These are phyloP conservation scores for Zizania latifolia DNA, from an alignment of 176 grass and related monocot genomes.

Conservation along the genomic window DNA sequence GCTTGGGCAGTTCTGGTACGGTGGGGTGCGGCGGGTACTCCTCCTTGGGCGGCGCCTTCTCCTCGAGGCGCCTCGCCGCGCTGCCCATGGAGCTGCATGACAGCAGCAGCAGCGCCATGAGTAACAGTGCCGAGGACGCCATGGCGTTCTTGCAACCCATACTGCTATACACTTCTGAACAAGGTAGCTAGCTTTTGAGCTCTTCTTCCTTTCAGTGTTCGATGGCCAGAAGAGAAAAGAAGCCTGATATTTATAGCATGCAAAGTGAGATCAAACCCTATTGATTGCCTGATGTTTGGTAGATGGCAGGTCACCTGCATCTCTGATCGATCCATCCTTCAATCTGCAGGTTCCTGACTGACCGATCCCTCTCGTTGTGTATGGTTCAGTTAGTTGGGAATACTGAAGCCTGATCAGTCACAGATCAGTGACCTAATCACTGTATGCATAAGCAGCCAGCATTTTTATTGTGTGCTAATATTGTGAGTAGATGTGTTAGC, in stretches of 20 bases:
- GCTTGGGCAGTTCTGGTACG: not conserved
- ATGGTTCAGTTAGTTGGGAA: not conserved
- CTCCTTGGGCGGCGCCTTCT: slow-evolving; percentile 16
- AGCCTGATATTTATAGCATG: not conserved
- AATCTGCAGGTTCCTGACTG: not conserved
- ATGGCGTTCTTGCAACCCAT: slow-evolving; percentile 19
- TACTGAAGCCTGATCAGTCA: not conserved
- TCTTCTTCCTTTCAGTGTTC: not conserved
- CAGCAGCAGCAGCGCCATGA: slow-evolving; percentile 28
- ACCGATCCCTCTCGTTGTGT: not conserved
- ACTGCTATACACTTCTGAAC: not conserved
- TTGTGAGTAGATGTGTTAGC: not conserved
- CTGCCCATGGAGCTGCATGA: slow-evolving; percentile 20
- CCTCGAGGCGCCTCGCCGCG: slow-evolving; percentile 10
- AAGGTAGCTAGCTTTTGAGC: not conserved
- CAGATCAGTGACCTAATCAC: not conserved
- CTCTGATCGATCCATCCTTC: not conserved
- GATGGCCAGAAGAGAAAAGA: not conserved
- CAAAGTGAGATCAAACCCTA: not conserved
- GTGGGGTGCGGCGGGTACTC: not conserved
- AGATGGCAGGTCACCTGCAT: slow-evolving; percentile 8
- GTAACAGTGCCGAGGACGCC: not conserved
- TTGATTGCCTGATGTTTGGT: not conserved
- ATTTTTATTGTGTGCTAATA: not conserved
- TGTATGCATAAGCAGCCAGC: not conserved